These are phyloP conservation scores for Didymella sp. DNA, from an alignment of 2,329 filamentous ascomycete genomes.

Conservation along the genomic window DNA sequence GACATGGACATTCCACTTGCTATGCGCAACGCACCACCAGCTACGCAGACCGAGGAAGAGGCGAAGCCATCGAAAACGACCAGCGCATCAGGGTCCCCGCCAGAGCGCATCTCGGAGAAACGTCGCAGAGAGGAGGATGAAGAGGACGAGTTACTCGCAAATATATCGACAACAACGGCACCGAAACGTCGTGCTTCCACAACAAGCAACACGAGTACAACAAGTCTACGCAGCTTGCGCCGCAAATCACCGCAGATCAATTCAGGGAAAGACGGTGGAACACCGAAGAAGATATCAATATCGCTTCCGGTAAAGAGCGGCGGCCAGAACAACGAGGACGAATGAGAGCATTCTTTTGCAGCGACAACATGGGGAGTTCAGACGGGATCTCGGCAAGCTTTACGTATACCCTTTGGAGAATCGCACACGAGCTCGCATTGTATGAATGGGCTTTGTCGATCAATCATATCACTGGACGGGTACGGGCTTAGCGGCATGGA, in stretches of 20 bases:
- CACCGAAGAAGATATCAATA: constrained; percentile 52
- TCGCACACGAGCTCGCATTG: constrained; percentile 35
- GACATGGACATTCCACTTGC: constrained; percentile 57
- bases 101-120: constrained; percentile 85
- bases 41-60: constrained; percentile 36
- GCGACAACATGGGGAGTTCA: constrained; percentile 10
- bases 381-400: constrained; percentile 14
- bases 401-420: constrained; percentile 47
- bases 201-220: constrained; percentile 44
- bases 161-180: constrained; percentile 65
- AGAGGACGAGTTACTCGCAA: constrained; percentile 82
- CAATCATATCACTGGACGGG: constrained; percentile 27
- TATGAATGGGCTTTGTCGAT: constrained; percentile 40
- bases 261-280: constrained; percentile 52
- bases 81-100: constrained; percentile 47
- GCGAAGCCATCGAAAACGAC: constrained; percentile 34
- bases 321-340: constrained; percentile 41
- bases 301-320: constrained; percentile 50
- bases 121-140: constrained; percentile 91
- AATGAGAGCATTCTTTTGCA: constrained; percentile 22
- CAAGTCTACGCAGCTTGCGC: constrained; percentile 47
- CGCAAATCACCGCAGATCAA: constrained; percentile 54
- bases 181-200: constrained; percentile 55
- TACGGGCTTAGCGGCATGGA: constrained; percentile 34
- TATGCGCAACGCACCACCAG: constrained; percentile 31